Conservation (phyloP, 2,329 filamentous ascomycete species). For the Colletotrichum siamense region DNA sequence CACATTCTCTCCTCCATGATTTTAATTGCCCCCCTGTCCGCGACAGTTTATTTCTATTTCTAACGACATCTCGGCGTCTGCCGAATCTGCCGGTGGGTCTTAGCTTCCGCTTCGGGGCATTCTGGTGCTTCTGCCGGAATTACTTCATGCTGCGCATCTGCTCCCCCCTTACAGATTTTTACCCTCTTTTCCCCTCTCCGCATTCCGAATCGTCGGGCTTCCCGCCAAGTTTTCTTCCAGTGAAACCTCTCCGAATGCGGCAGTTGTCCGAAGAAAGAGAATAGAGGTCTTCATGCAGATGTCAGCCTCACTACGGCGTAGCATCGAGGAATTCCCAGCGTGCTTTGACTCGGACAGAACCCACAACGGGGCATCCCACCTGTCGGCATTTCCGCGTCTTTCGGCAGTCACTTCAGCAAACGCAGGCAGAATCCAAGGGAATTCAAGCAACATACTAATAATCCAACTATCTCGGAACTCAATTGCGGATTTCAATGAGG, state of each 20-base stretch:
- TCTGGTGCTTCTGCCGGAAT: background rate
- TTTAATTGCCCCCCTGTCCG: background rate
- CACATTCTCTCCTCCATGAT: background rate
- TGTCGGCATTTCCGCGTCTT: conserved; percentile 5
- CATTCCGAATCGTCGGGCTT: background rate
- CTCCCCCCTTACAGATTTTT: background rate
- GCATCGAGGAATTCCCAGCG: too few relatives aligned
- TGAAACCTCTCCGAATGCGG: background rate
- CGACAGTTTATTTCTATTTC: background rate
- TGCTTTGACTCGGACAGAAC: background rate
- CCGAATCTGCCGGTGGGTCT: background rate
- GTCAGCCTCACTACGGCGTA: background rate
- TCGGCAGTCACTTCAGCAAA: background rate
- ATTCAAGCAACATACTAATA: background rate
- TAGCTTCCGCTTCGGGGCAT: background rate
- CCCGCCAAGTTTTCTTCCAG: background rate
- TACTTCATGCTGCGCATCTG: background rate
- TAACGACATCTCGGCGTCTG: background rate
- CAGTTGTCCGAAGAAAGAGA: background rate
- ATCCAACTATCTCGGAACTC: background rate
- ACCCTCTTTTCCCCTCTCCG: background rate
- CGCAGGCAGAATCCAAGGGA: background rate
- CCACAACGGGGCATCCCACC: background rate
- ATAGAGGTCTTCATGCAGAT: background rate
- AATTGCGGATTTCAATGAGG: background rate